Conservation (phyloP, 192 early-diverging fungal genomes). For the Entomortierella parvispora region DNA sequence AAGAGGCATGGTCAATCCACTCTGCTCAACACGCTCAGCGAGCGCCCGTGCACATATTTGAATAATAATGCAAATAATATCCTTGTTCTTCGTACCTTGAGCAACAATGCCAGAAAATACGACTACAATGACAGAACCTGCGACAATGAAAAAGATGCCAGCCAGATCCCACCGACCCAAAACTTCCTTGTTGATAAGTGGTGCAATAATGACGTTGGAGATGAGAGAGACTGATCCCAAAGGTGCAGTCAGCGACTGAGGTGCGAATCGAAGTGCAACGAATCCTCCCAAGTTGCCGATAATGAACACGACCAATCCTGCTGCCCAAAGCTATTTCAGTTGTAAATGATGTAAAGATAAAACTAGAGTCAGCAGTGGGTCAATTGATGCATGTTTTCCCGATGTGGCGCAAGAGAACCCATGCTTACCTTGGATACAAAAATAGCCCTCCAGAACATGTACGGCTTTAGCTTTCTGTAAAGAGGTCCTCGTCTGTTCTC, state of each 20-base stretch:
- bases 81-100: slow-evolving; percentile 19
- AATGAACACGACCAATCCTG: slow-evolving; percentile 77
- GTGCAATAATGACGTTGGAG: slow-evolving; percentile 82
- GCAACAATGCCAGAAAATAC: slow-evolving; percentile 71
- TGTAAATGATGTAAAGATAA: background rate
- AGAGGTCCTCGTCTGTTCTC: slow-evolving; percentile 28
- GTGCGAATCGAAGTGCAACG: slow-evolving; percentile 80
- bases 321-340: slow-evolving; percentile 61
- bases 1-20: background rate
- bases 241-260: slow-evolving; percentile 83
- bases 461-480: slow-evolving; percentile 45
- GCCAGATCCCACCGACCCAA: slow-evolving; percentile 74
- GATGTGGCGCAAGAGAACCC: slow-evolving; percentile 7
- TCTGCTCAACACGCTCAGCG: background rate
- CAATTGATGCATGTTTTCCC: background rate
- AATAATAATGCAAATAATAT: background rate
- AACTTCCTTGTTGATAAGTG: slow-evolving; percentile 77
- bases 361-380: background rate
- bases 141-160: slow-evolving; percentile 79
- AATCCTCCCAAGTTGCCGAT: slow-evolving; percentile 80
- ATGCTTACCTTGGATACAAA: slow-evolving; percentile 52
- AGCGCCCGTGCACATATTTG: background rate
- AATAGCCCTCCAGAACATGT: slow-evolving; percentile 54
- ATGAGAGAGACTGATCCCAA: slow-evolving; percentile 85
- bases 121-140: slow-evolving; percentile 76